Evolutionary conservation across 352 stramenopile genomes (phyloP).

Genomic region (Nothophytophthora sp.): DNA sequence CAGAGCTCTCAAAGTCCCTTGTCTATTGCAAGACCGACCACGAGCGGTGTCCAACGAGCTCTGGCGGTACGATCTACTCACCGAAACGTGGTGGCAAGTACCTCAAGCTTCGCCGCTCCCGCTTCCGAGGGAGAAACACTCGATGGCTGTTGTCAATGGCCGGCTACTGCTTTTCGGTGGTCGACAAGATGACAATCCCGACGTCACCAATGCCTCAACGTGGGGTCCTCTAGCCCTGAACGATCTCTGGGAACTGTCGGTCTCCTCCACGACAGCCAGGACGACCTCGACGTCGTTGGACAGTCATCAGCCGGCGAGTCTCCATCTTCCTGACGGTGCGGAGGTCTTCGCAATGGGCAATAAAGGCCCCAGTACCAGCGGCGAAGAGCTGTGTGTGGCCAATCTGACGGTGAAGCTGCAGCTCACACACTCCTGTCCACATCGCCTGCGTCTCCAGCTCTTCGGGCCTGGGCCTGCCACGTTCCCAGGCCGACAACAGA

Average conservation of each 20-base stretch:
- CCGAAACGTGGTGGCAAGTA: constrained; percentile 55
- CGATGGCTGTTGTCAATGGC: constrained; percentile 39
- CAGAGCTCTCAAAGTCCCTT: constrained; percentile 41
- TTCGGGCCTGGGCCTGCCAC: constrained; percentile 62
- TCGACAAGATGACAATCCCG: constrained; percentile 19
- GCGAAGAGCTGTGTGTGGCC: constrained; percentile 43
- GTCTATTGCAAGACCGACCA: constrained; percentile 17
- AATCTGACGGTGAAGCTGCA: constrained; percentile 47
- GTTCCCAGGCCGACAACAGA: constrained; percentile 50
- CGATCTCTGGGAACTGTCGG: constrained; percentile 69
- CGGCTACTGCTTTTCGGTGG: constrained; percentile 69
- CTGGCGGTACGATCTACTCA: constrained; percentile 62
- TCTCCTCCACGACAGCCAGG: constrained; percentile 43
- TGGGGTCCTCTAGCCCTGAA: constrained; percentile 34
- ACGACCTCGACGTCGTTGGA: constrained; percentile 30
- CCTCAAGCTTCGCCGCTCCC: constrained; percentile 14
- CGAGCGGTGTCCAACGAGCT: constrained; percentile 63
- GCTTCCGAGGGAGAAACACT: constrained; percentile 58
- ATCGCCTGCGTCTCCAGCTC: constrained; percentile 56
- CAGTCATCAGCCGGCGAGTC: constrained; percentile 27
- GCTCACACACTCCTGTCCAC: constrained; percentile 55
- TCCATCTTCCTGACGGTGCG: constrained; percentile 49
- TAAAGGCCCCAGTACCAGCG: constrained; percentile 23
- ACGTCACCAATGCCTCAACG: constrained; percentile 19
- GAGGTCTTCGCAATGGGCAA: constrained; percentile 54